These are phyloP conservation scores for Lactarius trivialis DNA, from an alignment of 768 basidiomycete species.

Conservation along the genomic window DNA sequence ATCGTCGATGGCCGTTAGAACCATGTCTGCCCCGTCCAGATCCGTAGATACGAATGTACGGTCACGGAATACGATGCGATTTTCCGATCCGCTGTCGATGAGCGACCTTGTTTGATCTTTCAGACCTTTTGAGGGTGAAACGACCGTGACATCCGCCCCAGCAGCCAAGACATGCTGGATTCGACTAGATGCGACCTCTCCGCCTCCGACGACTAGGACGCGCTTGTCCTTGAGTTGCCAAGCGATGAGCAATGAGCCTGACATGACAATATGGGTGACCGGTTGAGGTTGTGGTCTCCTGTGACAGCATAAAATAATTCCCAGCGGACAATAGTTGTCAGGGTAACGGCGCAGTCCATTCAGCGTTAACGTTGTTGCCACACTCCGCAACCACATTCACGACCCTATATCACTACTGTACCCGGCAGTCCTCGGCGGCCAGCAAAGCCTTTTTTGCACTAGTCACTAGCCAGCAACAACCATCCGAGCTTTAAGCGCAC, in stretches of 20 bases:
- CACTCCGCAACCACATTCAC: not conserved
- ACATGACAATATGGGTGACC: not conserved
- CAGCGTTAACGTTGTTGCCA: not conserved
- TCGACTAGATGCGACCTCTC: constrained; percentile 84
- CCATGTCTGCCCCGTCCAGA: constrained; percentile 70
- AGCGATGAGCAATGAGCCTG: constrained; percentile 78
- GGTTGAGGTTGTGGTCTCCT: not conserved
- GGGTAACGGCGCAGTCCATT: not conserved
- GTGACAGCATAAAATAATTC: not conserved
- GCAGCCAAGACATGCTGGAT: constrained; percentile 79
- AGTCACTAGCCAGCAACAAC: not conserved
- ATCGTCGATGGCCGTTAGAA: constrained; percentile 90
- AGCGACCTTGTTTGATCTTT: constrained; percentile 50
- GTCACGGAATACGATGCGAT: constrained; percentile 63
- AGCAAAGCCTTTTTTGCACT: not conserved
- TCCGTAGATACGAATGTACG: constrained; percentile 65
- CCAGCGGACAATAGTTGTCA: not conserved
- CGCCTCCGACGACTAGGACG: constrained; percentile 91
- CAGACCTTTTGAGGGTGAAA: constrained; percentile 65
- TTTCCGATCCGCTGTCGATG: constrained; percentile 38
- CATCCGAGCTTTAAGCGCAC: not conserved
- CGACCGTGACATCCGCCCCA: constrained; percentile 69
- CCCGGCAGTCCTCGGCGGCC: not conserved
- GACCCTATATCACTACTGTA: not conserved
- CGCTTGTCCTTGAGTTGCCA: constrained; percentile 84